Evolutionary conservation across 169 alveolate genomes (phyloP), one percentile per base, ranked within the genome.

Genomic region (Miamiensis avidus): DNA sequence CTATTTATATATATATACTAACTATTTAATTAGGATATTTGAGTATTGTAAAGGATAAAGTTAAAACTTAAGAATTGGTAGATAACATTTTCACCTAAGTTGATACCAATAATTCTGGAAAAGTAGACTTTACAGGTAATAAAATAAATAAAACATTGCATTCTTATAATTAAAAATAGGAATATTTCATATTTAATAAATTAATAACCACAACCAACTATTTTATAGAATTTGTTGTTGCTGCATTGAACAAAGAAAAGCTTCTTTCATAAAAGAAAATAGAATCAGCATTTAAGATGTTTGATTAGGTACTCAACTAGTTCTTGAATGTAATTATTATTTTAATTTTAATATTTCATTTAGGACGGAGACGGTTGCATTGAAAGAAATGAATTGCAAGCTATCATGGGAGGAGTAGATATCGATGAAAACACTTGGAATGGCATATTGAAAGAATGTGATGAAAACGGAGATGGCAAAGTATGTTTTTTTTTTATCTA

Each of bases 21-120:
- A 32, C 25, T 26, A 26, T 49, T 49, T 49, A 28, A 29, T 29
- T 28, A 79, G 84, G 84, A 6, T 86, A 86, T 65, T 33, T 82
- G 33, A 29, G 74, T 65, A 84, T 86, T 34, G 64, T 65, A 31
- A 81, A 81, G 65, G 84, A 86, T 76, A 74, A 95, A 74, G 97
- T 89, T 69, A 28, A 88, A 69, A 94, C 95, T 34, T 91, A 91
- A 64, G 89, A 76, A 29, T 92, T 87, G 76, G 94, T 95, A 11
- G 89, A 92, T 76, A 90, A 88, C 72, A 91, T 93, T 33, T 84
- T 95, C 75, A 94, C 89, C 49, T 88, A 89, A 74, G 94, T 93
- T 32, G 98, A 95, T 89, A 92, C 93, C 20, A 93, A 95, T 89
- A 93, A 94, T 4, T 89, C 95, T 15, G 98, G 98, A 25, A 91